Conservation (phyloP, 2,329 filamentous ascomycete species). For the Sporothrix brasiliensis region DNA sequence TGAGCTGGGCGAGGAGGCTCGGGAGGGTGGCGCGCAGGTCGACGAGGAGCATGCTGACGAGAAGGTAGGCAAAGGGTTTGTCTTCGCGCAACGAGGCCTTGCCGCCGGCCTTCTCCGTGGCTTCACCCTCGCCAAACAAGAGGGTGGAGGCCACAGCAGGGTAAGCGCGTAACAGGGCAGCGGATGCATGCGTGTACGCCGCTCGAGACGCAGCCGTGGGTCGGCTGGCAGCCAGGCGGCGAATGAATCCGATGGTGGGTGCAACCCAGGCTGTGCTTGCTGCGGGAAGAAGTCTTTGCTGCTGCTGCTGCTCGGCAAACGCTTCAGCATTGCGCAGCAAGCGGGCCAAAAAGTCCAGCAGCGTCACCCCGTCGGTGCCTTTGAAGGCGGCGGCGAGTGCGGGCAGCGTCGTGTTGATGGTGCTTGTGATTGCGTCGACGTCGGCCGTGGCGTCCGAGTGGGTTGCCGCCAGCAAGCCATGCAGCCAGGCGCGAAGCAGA, state of each 20-base stretch:
- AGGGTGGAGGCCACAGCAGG: slow-evolving; percentile 50
- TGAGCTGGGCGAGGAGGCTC: slow-evolving; percentile 60
- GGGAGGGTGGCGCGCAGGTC: slow-evolving; percentile 67
- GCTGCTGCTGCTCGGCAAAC: not conserved
- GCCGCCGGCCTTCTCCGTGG: not conserved
- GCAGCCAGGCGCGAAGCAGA: slow-evolving; percentile 59
- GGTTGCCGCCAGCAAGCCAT: slow-evolving; percentile 38
- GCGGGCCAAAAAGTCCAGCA: slow-evolving; percentile 59
- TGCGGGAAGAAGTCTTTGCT: slow-evolving; percentile 43
- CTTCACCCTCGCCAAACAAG: slow-evolving; percentile 57
- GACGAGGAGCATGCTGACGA: slow-evolving; percentile 66
- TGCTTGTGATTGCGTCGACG: slow-evolving; percentile 42
- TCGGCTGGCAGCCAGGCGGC: slow-evolving; percentile 56
- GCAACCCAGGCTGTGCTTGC: slow-evolving; percentile 53
- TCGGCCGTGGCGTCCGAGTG: slow-evolving; percentile 2
- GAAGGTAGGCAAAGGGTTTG: slow-evolving; percentile 63
- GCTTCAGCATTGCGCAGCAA: slow-evolving; percentile 52
- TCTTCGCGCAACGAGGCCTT: slow-evolving; percentile 37
- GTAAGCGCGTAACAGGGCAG: slow-evolving; percentile 60
- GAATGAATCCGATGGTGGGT: slow-evolving; percentile 52
- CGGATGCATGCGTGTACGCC: slow-evolving; percentile 62
- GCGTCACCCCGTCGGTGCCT: slow-evolving; percentile 62
- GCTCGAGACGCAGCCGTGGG: slow-evolving; percentile 59
- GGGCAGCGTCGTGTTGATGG: slow-evolving; percentile 54
- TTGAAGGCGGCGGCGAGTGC: slow-evolving; percentile 57